Evolutionary conservation across 2,329 filamentous ascomycete genomes (phyloP), one percentile per base, ranked within the genome.

Genomic region (Curvularia lunata): DNA sequence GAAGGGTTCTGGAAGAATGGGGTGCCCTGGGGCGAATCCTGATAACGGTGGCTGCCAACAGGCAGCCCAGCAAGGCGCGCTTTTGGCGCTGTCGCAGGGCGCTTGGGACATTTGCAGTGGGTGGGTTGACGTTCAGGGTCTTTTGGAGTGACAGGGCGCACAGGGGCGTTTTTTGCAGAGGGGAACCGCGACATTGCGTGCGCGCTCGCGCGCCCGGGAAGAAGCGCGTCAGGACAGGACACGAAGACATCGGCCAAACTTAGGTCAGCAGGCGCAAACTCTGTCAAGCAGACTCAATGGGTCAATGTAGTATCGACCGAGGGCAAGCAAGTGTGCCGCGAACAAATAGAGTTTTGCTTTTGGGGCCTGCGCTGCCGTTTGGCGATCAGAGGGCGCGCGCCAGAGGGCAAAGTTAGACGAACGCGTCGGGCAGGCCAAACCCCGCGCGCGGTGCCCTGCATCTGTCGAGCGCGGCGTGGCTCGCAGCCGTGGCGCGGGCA

Each of bases 1-100:
- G 69, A 74, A 73, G 57, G 30, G 32, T 73, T 72, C 68, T 73
- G 65, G 71, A 72, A 73, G 48, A 64, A 71, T 68, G 62, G 67
- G 56, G 61, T 56, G 16, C 59, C 62, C 56, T 47, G 57, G 58
- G 55, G 52, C 58, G 54, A 57, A 42, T 61, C 50, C 52, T 57
- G 48, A 57, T 54, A 38, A 54, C 53, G 58, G 60, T 60, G 58
- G 54, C 56, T 50, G 46, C 37, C 46, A 58, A 55, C 56, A 43
- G 58, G 56, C 59, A 61, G 59, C 61, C 59, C 62, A 58, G 53
- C 52, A 52, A 55, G 56, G 52, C 52, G 50, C 59, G 52, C 12
- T 27, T 30, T 10, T 10, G 61, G 47, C 34, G 56, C 53, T 21
- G 54, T 59, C n/a, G 52, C 47, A 61, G 40, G 42, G 49, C 42